phyloP scores from a whole-genome alignment of 2,329 filamentous ascomycete species.

The Didymella exigua region DNA sequence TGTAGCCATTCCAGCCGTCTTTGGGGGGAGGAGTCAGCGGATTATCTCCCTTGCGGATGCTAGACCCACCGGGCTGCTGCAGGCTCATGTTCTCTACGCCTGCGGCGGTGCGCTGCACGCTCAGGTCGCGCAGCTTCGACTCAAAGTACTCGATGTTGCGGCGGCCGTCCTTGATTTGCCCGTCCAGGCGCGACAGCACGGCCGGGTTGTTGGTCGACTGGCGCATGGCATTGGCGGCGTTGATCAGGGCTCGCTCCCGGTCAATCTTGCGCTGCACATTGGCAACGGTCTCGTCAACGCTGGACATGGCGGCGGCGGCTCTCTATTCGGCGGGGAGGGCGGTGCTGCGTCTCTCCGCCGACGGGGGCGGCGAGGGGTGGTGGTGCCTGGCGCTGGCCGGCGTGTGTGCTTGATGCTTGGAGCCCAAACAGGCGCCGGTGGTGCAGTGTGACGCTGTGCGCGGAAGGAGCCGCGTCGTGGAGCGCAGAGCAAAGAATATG shows the following conservation, averaged over 20 bases:
- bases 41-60: conserved; percentile 45
- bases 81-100: conserved; percentile 71
- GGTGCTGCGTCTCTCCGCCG: conserved; percentile 34
- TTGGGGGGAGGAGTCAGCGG: conserved; percentile 70
- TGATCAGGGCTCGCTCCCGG: conserved; percentile 93
- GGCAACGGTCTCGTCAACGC: conserved; percentile 68
- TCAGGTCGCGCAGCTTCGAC: conserved; percentile 85
- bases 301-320: conserved; percentile 56
- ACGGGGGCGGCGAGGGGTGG: conserved; percentile 28
- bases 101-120: conserved; percentile 76
- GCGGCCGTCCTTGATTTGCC: conserved; percentile 90
- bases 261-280: conserved; percentile 97
- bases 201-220: conserved; percentile 92
- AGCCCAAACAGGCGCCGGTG: conserved; percentile 34
- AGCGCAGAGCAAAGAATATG: conserved; percentile 1
- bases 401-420: conserved; percentile 26
- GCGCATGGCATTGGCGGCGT: conserved; percentile 92
- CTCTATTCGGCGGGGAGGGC: conserved; percentile 30
- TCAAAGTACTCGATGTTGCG: conserved; percentile 96
- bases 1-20: conserved; percentile 62
- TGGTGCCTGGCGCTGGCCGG: conserved; percentile 35
- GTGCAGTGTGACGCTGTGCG: conserved; percentile 18
- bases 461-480: conserved; percentile 16
- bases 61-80: conserved; percentile 53
- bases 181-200: conserved; percentile 88